Evolutionary conservation across 1,284 basidiomycete species (phyloP).

Genomic region (Clitocybe nebularis): DNA sequence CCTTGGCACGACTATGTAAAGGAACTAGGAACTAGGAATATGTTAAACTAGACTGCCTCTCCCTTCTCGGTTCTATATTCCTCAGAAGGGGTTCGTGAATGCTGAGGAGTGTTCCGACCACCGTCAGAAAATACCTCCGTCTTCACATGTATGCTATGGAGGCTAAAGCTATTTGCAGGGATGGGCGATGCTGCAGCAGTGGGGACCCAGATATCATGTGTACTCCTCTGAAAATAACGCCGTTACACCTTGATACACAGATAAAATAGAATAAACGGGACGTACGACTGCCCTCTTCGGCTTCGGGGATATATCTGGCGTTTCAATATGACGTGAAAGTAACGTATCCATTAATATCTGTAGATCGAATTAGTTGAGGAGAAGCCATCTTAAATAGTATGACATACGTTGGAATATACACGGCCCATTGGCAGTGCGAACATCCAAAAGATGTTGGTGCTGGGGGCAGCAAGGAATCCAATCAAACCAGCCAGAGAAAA

Average conservation of each 20-base stretch:
- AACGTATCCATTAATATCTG: constrained; percentile 19
- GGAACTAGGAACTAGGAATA: no score
- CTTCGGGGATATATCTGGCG: no score
- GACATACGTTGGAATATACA: constrained; percentile 19
- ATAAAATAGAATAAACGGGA: no score
- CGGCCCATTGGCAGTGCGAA: constrained; percentile 21
- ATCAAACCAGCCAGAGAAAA: constrained; percentile 18
- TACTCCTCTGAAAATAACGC: constrained; percentile 2
- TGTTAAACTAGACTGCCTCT: not conserved
- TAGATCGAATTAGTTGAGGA: not conserved
- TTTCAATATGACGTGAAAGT: constrained; percentile 14
- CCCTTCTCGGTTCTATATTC: not conserved
- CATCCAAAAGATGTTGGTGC: constrained; percentile 15
- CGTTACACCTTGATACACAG: constrained; percentile 3
- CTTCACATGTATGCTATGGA: constrained; percentile 16
- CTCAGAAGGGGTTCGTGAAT: not conserved
- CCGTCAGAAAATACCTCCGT: constrained; percentile 14
- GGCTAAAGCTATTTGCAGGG: constrained; percentile 13
- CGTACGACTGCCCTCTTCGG: no score
- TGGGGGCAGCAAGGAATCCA: constrained; percentile 12
- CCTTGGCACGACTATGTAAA: no score
- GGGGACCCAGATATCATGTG: constrained; percentile 11
- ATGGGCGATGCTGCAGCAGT: constrained; percentile 1
- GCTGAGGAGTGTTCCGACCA: not conserved
- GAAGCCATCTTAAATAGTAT: not conserved